Evolutionary conservation across 1,139 yeast species (phyloP).

Genomic region (Pichia sp.): DNA sequence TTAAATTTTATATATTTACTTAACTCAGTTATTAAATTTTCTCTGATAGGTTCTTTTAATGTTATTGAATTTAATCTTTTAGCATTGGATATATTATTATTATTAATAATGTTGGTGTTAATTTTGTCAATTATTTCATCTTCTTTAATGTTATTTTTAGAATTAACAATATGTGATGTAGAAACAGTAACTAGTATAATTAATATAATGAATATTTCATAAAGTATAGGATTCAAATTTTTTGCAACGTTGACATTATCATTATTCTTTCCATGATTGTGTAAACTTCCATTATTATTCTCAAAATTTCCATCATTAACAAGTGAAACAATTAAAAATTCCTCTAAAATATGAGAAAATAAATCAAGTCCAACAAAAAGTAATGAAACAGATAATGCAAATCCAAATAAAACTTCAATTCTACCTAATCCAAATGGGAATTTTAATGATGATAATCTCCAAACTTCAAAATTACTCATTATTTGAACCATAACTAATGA

Average conservation of each 20-base stretch:
- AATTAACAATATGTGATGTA: constrained; percentile 12
- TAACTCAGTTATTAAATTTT: neutral
- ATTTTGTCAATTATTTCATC: neutral
- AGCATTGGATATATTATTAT: constrained; percentile 10
- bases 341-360: constrained; percentile 78
- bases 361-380: constrained; percentile 89
- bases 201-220: constrained; percentile 28
- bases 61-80: constrained; percentile 28
- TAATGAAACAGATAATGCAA: constrained; percentile 77
- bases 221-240: constrained; percentile 23
- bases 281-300: constrained; percentile 25
- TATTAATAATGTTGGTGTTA: neutral
- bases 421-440: constrained; percentile 91
- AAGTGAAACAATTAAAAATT: constrained; percentile 41
- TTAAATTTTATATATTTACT: neutral
- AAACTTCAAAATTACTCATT: constrained; percentile 83
- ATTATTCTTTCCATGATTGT: constrained; percentile 30
- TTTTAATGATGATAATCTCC: constrained; percentile 78
- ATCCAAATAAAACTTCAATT: constrained; percentile 79
- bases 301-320: constrained; percentile 33
- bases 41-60: constrained; percentile 21
- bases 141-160: constrained; percentile 10
- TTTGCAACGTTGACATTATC: constrained; percentile 22
- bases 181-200: constrained; percentile 24
- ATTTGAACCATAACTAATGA: constrained; percentile 68